Percentiles rank a stretch among this genome's conserved stretches.
These are phyloP conservation scores for Martensiomyces pterosporus DNA, from an alignment of 192 early-diverging fungal genomes.

Conservation along the genomic window DNA sequence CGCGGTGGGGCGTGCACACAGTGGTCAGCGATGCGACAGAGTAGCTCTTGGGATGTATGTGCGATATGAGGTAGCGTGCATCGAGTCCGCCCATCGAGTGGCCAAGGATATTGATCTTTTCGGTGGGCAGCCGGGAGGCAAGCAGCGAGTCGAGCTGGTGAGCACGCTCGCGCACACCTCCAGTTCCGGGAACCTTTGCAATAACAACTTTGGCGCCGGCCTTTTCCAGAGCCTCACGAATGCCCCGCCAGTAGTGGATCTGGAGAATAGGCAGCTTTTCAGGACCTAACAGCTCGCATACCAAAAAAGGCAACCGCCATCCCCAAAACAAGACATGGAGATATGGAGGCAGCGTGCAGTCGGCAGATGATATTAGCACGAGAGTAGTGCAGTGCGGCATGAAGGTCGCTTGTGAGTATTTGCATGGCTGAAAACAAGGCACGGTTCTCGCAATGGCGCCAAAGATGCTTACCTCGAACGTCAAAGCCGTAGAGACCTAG, in stretches of 20 bases:
- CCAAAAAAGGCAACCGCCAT: neutral
- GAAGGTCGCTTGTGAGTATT: too few species aligned
- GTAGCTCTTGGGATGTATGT: slow-evolving; percentile 69
- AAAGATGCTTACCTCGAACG: slow-evolving; percentile 47
- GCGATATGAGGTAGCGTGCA: slow-evolving; percentile 85
- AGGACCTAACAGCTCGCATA: slow-evolving; percentile 51
- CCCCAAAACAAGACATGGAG: slow-evolving; percentile 1
- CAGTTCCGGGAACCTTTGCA: slow-evolving; percentile 69
- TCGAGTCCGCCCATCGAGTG: slow-evolving; percentile 98
- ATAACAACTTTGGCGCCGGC: slow-evolving; percentile 80
- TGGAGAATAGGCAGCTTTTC: slow-evolving; percentile 73
- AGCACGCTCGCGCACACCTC: slow-evolving; percentile 72
- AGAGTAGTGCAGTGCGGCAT: too few species aligned
- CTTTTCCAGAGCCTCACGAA: slow-evolving; percentile 69
- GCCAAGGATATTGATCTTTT: slow-evolving; percentile 77
- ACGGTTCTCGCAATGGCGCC: too few species aligned
- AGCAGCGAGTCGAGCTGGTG: slow-evolving; percentile 68
- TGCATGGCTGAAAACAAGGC: too few species aligned
- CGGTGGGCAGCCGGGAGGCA: slow-evolving; percentile 38
- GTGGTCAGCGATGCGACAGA: slow-evolving; percentile 79
- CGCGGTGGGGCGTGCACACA: slow-evolving; percentile 91
- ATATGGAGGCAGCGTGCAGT: too few species aligned
- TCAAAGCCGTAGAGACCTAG: slow-evolving; percentile 83
- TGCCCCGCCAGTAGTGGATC: slow-evolving; percentile 82
- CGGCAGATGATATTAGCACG: too few species aligned